These are phyloP conservation scores for Datisca glomerata DNA, from an alignment of 306 rosid species.

Conservation along the genomic window DNA sequence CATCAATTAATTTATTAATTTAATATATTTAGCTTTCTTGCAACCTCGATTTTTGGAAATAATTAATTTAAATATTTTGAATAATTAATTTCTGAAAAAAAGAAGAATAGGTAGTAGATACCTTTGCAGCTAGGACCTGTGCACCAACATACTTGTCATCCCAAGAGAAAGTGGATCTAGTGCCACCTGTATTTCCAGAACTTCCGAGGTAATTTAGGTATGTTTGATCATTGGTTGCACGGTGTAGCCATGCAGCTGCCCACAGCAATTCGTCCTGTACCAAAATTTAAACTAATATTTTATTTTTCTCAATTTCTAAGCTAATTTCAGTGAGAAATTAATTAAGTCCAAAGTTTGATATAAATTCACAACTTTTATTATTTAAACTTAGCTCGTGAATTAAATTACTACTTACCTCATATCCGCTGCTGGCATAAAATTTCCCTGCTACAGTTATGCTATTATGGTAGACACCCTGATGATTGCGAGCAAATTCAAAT, in stretches of 20 bases:
- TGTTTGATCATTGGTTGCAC: conserved; percentile 17
- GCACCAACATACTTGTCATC: conserved; percentile 46
- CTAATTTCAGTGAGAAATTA: too few species aligned
- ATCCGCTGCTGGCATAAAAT: conserved; percentile 48
- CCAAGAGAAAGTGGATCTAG: conserved; percentile 40
- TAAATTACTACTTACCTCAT: too few species aligned
- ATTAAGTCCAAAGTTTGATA: too few species aligned
- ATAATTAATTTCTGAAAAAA: too few species aligned
- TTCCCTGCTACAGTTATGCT: conserved; percentile 20
- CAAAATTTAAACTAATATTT: not conserved
- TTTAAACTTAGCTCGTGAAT: too few species aligned
- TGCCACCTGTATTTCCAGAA: conserved; percentile 21
- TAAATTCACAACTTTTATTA: too few species aligned
- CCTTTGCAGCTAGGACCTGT: conserved; percentile 42
- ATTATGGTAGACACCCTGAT: conserved; percentile 24
- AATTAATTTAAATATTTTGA: too few species aligned
- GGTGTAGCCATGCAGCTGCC: conserved; percentile 66
- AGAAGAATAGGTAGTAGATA: too few species aligned
- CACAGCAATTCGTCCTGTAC: conserved; percentile 51
- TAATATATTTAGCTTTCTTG: too few species aligned
- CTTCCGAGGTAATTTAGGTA: conserved; percentile 25
- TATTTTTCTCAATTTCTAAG: not conserved
- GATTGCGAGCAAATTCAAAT: conserved; percentile 30
- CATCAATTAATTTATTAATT: too few species aligned
- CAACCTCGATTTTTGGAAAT: too few species aligned